These are phyloP conservation scores for Cyclospora cayetanensis DNA, from an alignment of 169 alveolate genomes.

Conservation along the genomic window DNA sequence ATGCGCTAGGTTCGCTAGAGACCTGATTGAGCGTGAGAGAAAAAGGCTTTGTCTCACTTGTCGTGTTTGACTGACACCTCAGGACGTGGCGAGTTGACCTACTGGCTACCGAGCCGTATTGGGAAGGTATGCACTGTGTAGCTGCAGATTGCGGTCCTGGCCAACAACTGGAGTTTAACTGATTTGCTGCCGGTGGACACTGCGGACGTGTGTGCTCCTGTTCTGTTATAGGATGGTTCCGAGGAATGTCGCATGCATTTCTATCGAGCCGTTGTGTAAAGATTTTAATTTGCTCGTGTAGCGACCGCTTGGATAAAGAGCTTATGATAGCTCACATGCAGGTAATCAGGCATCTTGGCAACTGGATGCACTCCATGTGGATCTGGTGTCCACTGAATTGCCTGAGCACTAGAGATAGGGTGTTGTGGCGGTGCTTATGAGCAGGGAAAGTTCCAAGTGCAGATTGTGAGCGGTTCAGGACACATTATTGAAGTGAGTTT, in stretches of 20 bases:
- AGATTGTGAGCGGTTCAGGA: constrained; percentile 84
- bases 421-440: neutral
- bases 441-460: constrained; percentile 89
- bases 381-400: neutral
- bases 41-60: neutral
- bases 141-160: no score
- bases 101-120: constrained; percentile 82
- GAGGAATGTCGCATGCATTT: constrained; percentile 86
- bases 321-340: constrained; percentile 90
- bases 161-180: neutral
- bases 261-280: constrained; percentile 82
- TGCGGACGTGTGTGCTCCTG: neutral
- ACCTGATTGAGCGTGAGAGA: neutral
- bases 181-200: neutral
- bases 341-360: neutral
- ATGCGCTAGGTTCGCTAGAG: neutral
- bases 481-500: constrained; percentile 84
- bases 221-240: constrained; percentile 84
- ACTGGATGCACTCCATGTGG: neutral
- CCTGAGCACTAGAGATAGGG: no score
- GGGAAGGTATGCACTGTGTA: constrained; percentile 76
- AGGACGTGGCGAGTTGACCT: constrained; percentile 87
- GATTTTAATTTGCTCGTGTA: constrained; percentile 84
- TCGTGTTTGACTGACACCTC: neutral
- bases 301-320: constrained; percentile 91